These are phyloP conservation scores for Arthroderma sp. DNA, from an alignment of 2,329 filamentous ascomycete genomes.

Conservation along the genomic window DNA sequence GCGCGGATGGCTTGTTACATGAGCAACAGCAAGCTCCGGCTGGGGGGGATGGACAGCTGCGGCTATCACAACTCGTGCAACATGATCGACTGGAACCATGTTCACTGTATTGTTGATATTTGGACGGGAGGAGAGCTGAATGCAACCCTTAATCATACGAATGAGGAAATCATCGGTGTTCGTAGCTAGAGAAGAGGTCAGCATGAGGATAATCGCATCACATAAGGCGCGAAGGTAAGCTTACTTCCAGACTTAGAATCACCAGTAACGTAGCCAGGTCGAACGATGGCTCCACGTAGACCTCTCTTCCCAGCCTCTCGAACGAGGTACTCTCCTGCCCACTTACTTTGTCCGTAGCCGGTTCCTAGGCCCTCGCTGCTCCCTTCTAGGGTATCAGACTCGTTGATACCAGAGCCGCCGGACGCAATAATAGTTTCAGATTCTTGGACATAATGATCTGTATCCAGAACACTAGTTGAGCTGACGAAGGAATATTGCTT, in stretches of 20 bases:
- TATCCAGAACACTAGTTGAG: conserved; percentile 73
- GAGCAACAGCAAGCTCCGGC: conserved; percentile 49
- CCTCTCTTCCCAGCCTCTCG: conserved; percentile 67
- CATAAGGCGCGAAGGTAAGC: conserved; percentile 4
- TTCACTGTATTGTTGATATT: conserved; percentile 79
- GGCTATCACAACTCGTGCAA: conserved; percentile 67
- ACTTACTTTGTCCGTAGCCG: conserved; percentile 86
- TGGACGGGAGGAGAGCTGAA: conserved; percentile 63
- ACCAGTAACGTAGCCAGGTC: conserved; percentile 76
- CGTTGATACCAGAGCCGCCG: conserved; percentile 53
- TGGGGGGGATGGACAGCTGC: conserved; percentile 51
- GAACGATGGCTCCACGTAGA: conserved; percentile 59
- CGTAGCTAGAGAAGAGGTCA: conserved; percentile 30
- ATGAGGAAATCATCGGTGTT: conserved; percentile 87
- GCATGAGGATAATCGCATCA: no score
- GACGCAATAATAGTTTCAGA: conserved; percentile 49
- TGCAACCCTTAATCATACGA: conserved; percentile 72
- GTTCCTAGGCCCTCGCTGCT: conserved; percentile 65
- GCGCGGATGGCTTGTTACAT: conserved; percentile 68
- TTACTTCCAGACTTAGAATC: conserved; percentile 49
- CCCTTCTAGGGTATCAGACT: conserved; percentile 65
- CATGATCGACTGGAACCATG: conserved; percentile 73
- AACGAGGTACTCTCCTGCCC: conserved; percentile 61
- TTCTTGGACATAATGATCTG: conserved; percentile 62
- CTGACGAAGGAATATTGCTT: conserved; percentile 74